Conservation (phyloP, 768 basidiomycete genomes). For the Hypholoma fasciculare region DNA sequence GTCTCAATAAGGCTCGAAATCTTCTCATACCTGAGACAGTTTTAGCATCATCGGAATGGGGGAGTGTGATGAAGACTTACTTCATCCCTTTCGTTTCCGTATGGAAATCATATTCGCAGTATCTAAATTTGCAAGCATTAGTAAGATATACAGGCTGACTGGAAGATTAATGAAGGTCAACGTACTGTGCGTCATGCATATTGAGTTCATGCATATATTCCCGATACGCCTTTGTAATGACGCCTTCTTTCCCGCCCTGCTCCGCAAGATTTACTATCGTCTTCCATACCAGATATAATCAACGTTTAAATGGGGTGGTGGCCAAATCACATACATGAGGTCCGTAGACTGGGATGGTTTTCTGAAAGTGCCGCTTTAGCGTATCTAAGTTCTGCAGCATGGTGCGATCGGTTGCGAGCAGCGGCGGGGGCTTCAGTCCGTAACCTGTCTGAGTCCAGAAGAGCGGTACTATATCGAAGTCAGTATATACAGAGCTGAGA, state of each 20-base stretch:
- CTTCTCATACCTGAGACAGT: constrained; percentile 73
- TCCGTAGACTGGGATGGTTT: constrained; percentile 68
- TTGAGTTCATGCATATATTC: constrained; percentile 62
- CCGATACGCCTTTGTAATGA: constrained; percentile 76
- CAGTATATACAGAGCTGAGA: constrained; percentile 7
- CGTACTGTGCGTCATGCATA: constrained; percentile 58
- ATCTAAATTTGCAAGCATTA: constrained; percentile 42
- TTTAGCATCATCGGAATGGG: background rate
- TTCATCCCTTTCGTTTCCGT: constrained; percentile 94
- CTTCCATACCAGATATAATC: constrained; percentile 34
- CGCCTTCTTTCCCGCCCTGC: constrained; percentile 83
- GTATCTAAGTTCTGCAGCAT: constrained; percentile 70
- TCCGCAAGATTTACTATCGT: constrained; percentile 90
- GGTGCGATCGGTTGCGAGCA: constrained; percentile 72
- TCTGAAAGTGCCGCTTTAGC: constrained; percentile 72
- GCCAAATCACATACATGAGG: constrained; percentile 54
- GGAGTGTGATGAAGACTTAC: constrained; percentile 36
- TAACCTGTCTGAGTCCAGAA: constrained; percentile 92
- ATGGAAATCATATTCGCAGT: constrained; percentile 91
- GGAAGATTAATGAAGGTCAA: background rate
- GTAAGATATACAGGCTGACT: background rate
- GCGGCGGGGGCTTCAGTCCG: constrained; percentile 85
- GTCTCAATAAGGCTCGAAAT: constrained; percentile 72
- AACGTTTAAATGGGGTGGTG: background rate
- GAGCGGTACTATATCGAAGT: constrained; percentile 65